These are phyloP conservation scores for Scalesia atractyloides DNA, from an alignment of 129 eudicot genomes.

Conservation along the genomic window DNA sequence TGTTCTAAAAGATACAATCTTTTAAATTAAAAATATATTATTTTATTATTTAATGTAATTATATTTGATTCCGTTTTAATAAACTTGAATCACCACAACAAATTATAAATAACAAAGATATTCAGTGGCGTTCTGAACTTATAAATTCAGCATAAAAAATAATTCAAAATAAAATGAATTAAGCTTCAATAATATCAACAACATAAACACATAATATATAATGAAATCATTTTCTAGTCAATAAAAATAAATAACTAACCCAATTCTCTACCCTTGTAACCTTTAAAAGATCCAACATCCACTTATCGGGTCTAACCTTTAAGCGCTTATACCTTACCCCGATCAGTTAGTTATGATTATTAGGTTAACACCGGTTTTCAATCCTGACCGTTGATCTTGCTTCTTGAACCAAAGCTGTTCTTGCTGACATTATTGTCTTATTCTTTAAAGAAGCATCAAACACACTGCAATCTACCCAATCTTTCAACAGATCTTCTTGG, in stretches of 20 bases:
- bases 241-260: neutral
- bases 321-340: no score
- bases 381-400: conserved; percentile 47
- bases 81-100: no score
- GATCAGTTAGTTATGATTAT: neutral
- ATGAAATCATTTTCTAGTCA: neutral
- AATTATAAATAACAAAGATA: no score
- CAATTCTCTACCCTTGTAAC: neutral
- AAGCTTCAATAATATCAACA: neutral
- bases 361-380: conserved; percentile 25
- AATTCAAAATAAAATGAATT: neutral
- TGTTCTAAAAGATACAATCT: no score
- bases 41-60: no score
- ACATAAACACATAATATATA: neutral
- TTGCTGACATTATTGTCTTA: conserved; percentile 58
- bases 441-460: conserved; percentile 61
- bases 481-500: conserved; percentile 71
- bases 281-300: neutral
- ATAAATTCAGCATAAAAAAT: neutral
- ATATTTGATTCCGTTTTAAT: no score
- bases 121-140: neutral
- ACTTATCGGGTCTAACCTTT: no score
- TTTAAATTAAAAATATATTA: no score
- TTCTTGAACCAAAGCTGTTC: conserved; percentile 73
- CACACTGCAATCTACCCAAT: conserved; percentile 69